These are phyloP conservation scores for Cytospora piceicola DNA, from an alignment of 2,329 filamentous ascomycete species.

Conservation along the genomic window DNA sequence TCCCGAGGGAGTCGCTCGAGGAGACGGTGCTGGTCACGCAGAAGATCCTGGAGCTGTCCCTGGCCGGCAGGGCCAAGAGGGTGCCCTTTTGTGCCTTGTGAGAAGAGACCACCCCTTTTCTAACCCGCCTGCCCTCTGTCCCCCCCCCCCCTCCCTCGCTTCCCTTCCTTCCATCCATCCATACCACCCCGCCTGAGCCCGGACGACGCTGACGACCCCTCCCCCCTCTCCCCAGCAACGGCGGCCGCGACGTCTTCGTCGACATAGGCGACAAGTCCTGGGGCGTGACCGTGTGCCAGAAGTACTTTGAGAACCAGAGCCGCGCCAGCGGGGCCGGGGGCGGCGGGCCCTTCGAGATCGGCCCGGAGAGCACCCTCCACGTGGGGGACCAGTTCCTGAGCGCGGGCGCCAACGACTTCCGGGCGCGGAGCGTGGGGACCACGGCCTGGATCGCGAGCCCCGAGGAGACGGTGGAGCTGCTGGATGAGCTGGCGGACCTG, in stretches of 20 bases:
- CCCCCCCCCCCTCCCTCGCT: neutral
- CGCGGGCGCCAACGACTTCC: conserved; percentile 96
- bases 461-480: conserved; percentile 81
- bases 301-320: conserved; percentile 71
- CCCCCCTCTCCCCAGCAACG: conserved; percentile 59
- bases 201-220: neutral
- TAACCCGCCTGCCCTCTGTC: neutral
- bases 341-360: conserved; percentile 48
- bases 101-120: too few relatives aligned
- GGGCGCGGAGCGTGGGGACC: conserved; percentile 86
- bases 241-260: conserved; percentile 95
- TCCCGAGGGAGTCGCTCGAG: conserved; percentile 87
- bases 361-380: conserved; percentile 81
- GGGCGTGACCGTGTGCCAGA: conserved; percentile 91
- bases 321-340: conserved; percentile 13
- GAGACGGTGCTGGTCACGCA: conserved; percentile 95
- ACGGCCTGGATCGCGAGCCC: conserved; percentile 98
- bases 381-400: conserved; percentile 97
- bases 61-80: conserved; percentile 57
- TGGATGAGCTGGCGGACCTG: conserved; percentile 77
- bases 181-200: neutral
- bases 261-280: conserved; percentile 98
- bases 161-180: neutral
- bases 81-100: conserved; percentile 91
- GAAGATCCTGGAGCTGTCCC: conserved; percentile 83